Conservation (phyloP, 1,284 basidiomycete genomes). For the Cryptococcus sp. region DNA sequence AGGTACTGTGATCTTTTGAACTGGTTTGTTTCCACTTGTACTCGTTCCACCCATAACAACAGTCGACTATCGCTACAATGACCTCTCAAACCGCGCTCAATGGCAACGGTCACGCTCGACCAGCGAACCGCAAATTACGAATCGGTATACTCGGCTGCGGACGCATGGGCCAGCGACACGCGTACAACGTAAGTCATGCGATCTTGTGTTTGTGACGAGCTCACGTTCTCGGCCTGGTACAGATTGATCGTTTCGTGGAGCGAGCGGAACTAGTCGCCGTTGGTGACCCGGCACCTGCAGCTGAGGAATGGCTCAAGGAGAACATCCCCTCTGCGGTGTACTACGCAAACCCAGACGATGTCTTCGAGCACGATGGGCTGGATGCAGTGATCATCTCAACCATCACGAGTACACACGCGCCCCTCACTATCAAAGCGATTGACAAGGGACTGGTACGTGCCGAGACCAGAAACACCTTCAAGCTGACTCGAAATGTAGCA, state of each 20-base stretch:
- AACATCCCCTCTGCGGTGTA: slow-evolving; percentile 11
- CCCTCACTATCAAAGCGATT: slow-evolving; percentile 21
- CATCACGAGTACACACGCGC: slow-evolving; percentile 25
- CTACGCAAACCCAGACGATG: slow-evolving; percentile 7
- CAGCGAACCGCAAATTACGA: no score
- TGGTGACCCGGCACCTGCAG: slow-evolving; percentile 13
- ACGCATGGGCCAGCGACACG: slow-evolving; percentile 33
- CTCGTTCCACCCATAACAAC: no score
- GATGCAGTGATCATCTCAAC: slow-evolving; percentile 35
- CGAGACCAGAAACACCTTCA: not conserved
- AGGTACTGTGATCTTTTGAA: no score
- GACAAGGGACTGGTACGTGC: slow-evolving; percentile 22
- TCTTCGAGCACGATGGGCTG: slow-evolving; percentile 11
- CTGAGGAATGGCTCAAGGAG: slow-evolving; percentile 14
- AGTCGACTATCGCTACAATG: no score
- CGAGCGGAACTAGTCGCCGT: slow-evolving; percentile 28
- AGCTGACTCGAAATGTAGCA: slow-evolving; percentile 21
- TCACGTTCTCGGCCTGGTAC: no score
- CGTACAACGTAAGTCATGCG: slow-evolving; percentile 15
- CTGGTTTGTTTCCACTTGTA: no score
- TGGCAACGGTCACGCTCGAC: no score
- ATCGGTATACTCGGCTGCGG: slow-evolving; percentile 31
- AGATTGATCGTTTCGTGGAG: slow-evolving; percentile 7
- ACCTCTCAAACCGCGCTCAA: no score
- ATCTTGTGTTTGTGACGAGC: no score